These are phyloP conservation scores for Austroboletus eburneus DNA, from an alignment of 768 basidiomycete species.

Conservation along the genomic window DNA sequence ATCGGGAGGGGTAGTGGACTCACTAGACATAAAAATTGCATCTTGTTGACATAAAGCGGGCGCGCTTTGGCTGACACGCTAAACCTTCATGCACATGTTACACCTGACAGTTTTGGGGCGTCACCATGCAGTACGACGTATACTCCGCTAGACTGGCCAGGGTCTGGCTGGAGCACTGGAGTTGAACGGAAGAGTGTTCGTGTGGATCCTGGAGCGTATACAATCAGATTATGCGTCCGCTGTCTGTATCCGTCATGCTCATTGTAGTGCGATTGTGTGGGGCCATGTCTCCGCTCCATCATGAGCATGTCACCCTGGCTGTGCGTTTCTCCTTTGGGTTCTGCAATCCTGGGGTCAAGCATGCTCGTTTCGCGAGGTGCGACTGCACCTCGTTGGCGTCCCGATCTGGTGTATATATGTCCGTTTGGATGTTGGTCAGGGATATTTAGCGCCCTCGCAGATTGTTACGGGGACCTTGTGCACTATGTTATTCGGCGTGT, in stretches of 20 bases:
- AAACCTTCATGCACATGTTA: constrained; percentile 15
- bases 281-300: constrained; percentile 1
- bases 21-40: constrained; percentile 7
- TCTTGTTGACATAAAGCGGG: constrained; percentile 27
- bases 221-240: no score
- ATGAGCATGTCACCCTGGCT: constrained; percentile 21
- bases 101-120: constrained; percentile 33
- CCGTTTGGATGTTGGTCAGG: constrained; percentile 1
- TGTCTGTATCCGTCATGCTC: no score
- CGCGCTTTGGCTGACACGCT: constrained; percentile 10
- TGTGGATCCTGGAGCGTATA: no score
- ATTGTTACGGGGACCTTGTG: background rate
- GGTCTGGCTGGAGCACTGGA: constrained; percentile 9
- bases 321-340: constrained; percentile 24
- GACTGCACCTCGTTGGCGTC: constrained; percentile 6
- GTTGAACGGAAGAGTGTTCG: constrained; percentile 17
- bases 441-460: background rate
- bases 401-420: constrained; percentile 1
- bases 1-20: no score
- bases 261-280: background rate
- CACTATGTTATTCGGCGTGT: background rate
- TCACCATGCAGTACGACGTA: constrained; percentile 4
- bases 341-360: constrained; percentile 13
- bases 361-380: constrained; percentile 17
- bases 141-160: constrained; percentile 9